phyloP scores from a whole-genome alignment of 1,139 yeast species.

The Candida buenavistaensis region DNA sequence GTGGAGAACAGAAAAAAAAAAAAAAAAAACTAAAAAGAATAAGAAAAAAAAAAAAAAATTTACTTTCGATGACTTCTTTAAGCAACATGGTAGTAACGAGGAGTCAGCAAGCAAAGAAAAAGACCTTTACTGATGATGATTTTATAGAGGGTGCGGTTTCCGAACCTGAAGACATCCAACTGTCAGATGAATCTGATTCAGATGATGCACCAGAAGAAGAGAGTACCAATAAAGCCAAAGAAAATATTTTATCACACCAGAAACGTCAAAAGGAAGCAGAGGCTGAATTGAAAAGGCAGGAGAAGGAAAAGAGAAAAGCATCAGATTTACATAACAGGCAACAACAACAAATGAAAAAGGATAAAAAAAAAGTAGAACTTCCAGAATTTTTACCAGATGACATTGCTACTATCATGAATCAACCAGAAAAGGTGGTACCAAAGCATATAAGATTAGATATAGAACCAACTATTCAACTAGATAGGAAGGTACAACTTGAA shows the following conservation, averaged over 20 bases:
- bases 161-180: constrained; percentile 8
- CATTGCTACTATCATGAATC: constrained; percentile 32
- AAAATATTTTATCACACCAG: constrained; percentile 34
- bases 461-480: constrained; percentile 34
- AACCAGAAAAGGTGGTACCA: constrained; percentile 12
- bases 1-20: background rate
- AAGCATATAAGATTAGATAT: constrained; percentile 40
- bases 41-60: constrained; percentile 2
- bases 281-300: constrained; percentile 32
- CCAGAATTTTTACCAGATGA: constrained; percentile 56
- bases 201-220: constrained; percentile 56
- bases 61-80: constrained; percentile 3
- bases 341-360: constrained; percentile 39
- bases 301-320: constrained; percentile 52
- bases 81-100: constrained; percentile 27
- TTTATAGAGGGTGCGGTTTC: constrained; percentile 7
- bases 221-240: constrained; percentile 30
- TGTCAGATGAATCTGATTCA: constrained; percentile 22
- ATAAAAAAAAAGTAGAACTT: constrained; percentile 26
- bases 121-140: constrained; percentile 28
- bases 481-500: constrained; percentile 21
- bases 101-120: constrained; percentile 21
- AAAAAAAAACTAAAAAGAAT: background rate
- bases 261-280: constrained; percentile 33
- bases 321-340: constrained; percentile 48